phyloP scores from a whole-genome alignment of 176 grass and related monocot species.

The Luzula sylvatica region DNA sequence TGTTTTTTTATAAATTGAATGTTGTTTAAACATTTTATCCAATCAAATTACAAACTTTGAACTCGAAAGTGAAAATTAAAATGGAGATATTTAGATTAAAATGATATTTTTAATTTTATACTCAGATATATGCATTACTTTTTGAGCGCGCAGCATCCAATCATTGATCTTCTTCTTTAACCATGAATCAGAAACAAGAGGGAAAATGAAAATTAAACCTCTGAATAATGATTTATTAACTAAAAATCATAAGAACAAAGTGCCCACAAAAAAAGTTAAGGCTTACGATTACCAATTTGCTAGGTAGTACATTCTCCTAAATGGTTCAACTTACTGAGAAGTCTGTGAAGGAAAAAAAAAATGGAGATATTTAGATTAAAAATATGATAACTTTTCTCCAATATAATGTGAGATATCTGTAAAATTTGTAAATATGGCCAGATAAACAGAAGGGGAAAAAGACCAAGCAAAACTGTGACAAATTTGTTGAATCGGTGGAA shows the following conservation, averaged over 20 bases:
- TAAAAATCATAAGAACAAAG: too few species aligned
- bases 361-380: neutral
- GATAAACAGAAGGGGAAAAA: too few species aligned
- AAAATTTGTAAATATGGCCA: too few species aligned
- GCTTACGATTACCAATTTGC: conserved; percentile 1
- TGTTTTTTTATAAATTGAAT: neutral
- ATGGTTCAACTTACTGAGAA: conserved; percentile 16
- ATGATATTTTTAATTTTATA: neutral
- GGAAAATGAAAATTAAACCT: neutral
- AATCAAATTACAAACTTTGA: too few species aligned
- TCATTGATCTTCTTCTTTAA: conserved; percentile 11
- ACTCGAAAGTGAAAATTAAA: too few species aligned
- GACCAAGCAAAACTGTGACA: too few species aligned
- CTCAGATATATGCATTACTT: conserved; percentile 6
- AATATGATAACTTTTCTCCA: too few species aligned
- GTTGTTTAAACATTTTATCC: too few species aligned
- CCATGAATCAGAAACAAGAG: neutral
- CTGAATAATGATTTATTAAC: too few species aligned
- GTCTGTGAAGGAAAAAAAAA: neutral
- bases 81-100: too few species aligned
- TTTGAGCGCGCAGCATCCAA: conserved; percentile 1
- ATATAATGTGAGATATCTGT: too few species aligned
- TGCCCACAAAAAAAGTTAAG: neutral
- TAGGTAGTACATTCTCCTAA: conserved; percentile 7
- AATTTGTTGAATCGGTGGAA: neutral